Evolutionary conservation across 768 basidiomycete genomes (phyloP), one percentile per base, ranked within the genome.

Genomic region (Tremella yokohamensis): DNA sequence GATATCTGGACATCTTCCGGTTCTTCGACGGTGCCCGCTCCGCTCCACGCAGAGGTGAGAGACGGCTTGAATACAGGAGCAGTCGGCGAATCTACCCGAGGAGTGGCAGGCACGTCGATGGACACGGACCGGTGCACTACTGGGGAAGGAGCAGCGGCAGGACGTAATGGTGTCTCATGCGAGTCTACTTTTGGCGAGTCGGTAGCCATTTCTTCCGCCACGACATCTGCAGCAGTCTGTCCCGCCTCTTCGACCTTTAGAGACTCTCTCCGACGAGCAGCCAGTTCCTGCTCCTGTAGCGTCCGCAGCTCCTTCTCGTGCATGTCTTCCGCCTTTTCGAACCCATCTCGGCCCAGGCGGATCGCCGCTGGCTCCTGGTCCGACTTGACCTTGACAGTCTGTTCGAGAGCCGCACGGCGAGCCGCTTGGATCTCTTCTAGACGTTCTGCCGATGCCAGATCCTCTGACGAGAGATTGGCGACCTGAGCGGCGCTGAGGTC

Each of bases 381-480:
- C 25, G 62, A 61, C 40, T 63, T 65, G 9, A 57, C 37, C 24
- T 65, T 65, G 42, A 73, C 66, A 20, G 58, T 66, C 52, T 64
- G 62, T 40, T 65, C 58, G 11, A 73, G 56, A 16, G 47, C 54
- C 16, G 62, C 58, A 40, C 55, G 52, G 53, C 62, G 63, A 1
- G 64, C 69, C n/a, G 56, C 48, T 48, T 67, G 44, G 6, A 71
- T 57, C 44, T 72, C 71, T 20, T 64, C 60, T 18, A 72, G 60
- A 2, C 61, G 65, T 34, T 65, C 71, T 15, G 61, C 62, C 3
- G 69, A 63, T 11, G 75, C 73, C 15, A 76, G 56, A 47, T 76
- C 71, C 7, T 61, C 60, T 7, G 68, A 62, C 4, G 64, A 60
- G 42, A 76, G 67, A 12, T 29, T 49, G n/a, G 75, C 73, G 0